These are phyloP conservation scores for Mucor circinelloides DNA, from an alignment of 371 early-diverging fungal genomes.

Conservation along the genomic window DNA sequence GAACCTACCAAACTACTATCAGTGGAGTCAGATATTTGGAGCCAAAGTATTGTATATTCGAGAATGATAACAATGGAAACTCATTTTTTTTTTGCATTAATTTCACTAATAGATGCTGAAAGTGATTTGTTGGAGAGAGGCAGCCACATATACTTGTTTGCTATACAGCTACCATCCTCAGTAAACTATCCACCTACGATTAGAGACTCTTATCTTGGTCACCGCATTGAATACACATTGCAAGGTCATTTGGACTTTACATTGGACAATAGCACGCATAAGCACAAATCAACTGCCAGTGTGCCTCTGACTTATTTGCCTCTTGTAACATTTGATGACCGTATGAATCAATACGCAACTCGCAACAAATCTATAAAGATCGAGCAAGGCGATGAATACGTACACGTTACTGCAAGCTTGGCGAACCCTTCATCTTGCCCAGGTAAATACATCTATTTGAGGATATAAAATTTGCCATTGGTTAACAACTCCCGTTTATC, in stretches of 20 bases:
- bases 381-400: conserved; percentile 16
- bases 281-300: conserved; percentile 18
- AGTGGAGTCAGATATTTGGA: conserved; percentile 37
- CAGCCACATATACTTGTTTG: conserved; percentile 47
- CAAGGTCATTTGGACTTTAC: conserved; percentile 30
- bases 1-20: conserved; percentile 24
- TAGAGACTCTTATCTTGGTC: conserved; percentile 32
- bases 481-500: conserved; percentile 11
- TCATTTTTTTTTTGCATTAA: not conserved
- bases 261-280: conserved; percentile 7
- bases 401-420: conserved; percentile 35
- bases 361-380: conserved; percentile 12
- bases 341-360: not conserved
- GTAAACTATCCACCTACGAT: conserved; percentile 50
- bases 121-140: conserved; percentile 23
- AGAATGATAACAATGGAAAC: not conserved
- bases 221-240: conserved; percentile 40
- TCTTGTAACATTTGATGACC: conserved; percentile 24
- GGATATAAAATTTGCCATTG: conserved; percentile 2
- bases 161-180: conserved; percentile 39
- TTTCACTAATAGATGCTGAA: not conserved
- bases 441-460: conserved; percentile 28
- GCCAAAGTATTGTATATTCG: not conserved
- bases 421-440: conserved; percentile 44
- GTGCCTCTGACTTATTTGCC: conserved; percentile 40